These are phyloP conservation scores for Moniliella sp. DNA, from an alignment of 1,284 basidiomycete species.

Conservation along the genomic window DNA sequence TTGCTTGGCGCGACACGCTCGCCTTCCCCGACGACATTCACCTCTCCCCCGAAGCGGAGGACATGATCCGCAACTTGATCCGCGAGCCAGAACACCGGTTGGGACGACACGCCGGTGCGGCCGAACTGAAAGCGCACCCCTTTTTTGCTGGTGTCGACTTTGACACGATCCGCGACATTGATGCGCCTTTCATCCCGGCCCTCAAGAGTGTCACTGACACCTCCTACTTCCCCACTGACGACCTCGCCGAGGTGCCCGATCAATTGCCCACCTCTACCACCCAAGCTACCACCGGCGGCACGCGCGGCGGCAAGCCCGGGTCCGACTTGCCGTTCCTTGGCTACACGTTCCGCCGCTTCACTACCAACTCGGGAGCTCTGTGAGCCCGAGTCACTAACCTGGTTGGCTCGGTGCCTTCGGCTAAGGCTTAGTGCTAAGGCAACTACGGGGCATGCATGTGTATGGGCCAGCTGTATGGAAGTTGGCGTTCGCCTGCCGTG, in stretches of 20 bases:
- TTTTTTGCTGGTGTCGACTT: slow-evolving; percentile 25
- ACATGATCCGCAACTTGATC: slow-evolving; percentile 63
- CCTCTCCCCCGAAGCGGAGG: slow-evolving; percentile 62
- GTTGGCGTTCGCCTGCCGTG: too few relatives aligned
- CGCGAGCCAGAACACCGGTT: slow-evolving; percentile 85
- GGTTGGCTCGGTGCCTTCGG: too few relatives aligned
- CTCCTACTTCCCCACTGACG: slow-evolving; percentile 88
- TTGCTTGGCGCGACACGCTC: slow-evolving; percentile 72
- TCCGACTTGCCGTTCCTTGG: slow-evolving; percentile 30
- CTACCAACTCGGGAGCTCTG: too few relatives aligned
- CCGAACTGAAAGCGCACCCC: slow-evolving; percentile 37
- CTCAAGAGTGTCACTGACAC: slow-evolving; percentile 67
- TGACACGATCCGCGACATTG: slow-evolving; percentile 35
- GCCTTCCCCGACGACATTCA: slow-evolving; percentile 63
- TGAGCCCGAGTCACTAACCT: too few relatives aligned
- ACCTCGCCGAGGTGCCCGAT: slow-evolving; percentile 59
- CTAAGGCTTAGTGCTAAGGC: too few relatives aligned
- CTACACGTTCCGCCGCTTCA: slow-evolving; percentile 30
- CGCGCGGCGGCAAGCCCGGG: slow-evolving; percentile 25
- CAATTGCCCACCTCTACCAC: too few relatives aligned
- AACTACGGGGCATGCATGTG: too few relatives aligned
- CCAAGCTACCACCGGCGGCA: too few relatives aligned
- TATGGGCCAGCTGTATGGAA: too few relatives aligned
- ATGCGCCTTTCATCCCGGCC: slow-evolving; percentile 68
- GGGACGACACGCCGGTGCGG: slow-evolving; percentile 54